These are phyloP conservation scores for Raphidocelis subcapitata DNA, from an alignment of 139 green algal genomes.

Conservation along the genomic window DNA sequence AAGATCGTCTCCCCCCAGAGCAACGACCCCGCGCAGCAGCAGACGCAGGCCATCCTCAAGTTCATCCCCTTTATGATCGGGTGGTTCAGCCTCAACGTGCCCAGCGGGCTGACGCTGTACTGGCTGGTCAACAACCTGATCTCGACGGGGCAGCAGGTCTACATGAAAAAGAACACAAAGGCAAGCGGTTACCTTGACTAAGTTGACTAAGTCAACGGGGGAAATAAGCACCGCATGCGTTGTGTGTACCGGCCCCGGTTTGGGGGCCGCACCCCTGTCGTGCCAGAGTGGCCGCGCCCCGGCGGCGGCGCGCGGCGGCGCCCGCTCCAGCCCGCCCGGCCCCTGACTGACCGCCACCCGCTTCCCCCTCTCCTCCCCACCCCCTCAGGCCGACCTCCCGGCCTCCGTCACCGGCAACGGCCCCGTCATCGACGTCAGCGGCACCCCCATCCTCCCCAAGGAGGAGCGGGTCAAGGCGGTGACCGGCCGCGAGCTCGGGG, in stretches of 20 bases:
- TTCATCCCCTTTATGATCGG: constrained; percentile 98
- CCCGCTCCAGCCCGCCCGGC: too few species aligned
- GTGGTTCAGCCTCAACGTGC: constrained; percentile 98
- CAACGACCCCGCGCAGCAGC: constrained; percentile 65
- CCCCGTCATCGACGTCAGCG: constrained; percentile 24
- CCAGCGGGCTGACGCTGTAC: constrained; percentile 95
- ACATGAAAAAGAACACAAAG: constrained; percentile 57
- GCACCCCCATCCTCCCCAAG: constrained; percentile 48
- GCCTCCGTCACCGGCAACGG: not conserved
- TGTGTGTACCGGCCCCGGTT: too few species aligned
- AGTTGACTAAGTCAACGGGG: too few species aligned
- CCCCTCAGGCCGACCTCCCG: not conserved
- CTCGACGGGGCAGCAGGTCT: constrained; percentile 82
- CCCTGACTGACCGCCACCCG: too few species aligned
- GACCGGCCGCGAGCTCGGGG: constrained; percentile 43
- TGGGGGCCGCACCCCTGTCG: too few species aligned
- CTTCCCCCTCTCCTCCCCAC: too few species aligned
- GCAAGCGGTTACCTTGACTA: not conserved
- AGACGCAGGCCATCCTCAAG: constrained; percentile 89
- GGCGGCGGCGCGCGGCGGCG: too few species aligned
- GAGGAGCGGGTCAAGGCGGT: constrained; percentile 50
- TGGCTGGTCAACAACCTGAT: constrained; percentile 99
- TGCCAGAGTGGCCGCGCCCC: too few species aligned
- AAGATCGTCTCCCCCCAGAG: constrained; percentile 67
- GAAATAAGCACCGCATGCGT: too few species aligned